Percentiles rank a stretch among this genome's conserved stretches.
phyloP scores from a whole-genome alignment of 179 eudicot species.

The Camellia oleifera region DNA sequence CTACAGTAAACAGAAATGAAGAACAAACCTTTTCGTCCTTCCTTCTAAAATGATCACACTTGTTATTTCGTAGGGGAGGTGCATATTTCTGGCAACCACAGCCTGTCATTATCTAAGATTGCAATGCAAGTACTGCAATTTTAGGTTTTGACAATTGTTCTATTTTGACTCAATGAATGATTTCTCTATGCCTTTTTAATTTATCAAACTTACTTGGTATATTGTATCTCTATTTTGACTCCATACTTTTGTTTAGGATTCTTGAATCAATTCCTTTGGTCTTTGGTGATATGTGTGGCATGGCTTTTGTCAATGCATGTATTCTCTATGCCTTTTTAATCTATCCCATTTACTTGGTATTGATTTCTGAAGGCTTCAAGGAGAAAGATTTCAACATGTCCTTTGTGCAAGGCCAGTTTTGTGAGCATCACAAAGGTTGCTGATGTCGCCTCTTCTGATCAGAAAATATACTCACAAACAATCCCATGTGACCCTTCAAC shows the following conservation, averaged over 20 bases:
- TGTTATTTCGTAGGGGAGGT: neutral
- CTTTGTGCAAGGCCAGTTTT: slow-evolving; percentile 76
- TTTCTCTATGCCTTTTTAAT: no score
- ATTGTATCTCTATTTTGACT: neutral
- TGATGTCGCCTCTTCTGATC: slow-evolving; percentile 57
- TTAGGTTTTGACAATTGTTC: neutral
- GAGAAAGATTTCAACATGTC: slow-evolving; percentile 69
- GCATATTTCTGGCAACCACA: neutral
- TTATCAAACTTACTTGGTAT: no score
- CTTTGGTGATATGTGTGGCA: neutral
- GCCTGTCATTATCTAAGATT: neutral
- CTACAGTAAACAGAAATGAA: neutral
- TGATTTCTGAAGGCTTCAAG: slow-evolving; percentile 39
- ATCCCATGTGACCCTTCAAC: slow-evolving; percentile 50
- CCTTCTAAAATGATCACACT: neutral
- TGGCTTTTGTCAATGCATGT: neutral
- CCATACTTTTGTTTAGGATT: neutral
- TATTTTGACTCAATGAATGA: neutral
- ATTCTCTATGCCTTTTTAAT: neutral
- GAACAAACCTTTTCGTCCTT: neutral
- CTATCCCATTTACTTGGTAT: slow-evolving; percentile 7
- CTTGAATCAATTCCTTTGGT: neutral
- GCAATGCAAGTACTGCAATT: neutral
- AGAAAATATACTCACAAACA: slow-evolving; percentile 83
- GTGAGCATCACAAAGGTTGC: slow-evolving; percentile 62